phyloP scores from a whole-genome alignment of 2,329 filamentous ascomycete species.

The Fusarium sp. region DNA sequence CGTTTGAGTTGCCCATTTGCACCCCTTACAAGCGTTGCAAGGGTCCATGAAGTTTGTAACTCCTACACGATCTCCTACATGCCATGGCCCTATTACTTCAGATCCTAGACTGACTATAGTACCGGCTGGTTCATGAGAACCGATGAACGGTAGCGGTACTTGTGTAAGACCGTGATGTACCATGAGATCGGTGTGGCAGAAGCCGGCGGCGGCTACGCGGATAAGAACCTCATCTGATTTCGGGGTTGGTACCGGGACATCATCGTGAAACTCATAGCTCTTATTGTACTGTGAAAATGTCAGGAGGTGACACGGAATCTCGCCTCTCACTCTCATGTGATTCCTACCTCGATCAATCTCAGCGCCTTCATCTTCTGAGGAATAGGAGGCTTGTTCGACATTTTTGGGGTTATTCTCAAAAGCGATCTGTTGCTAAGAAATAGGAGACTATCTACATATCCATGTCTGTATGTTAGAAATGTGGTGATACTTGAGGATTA shows the following conservation, averaged over 20 bases:
- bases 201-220: conserved; percentile 15
- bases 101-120: conserved; percentile 34
- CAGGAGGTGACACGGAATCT: neutral
- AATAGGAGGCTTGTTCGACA: neutral
- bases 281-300: conserved; percentile 19
- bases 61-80: conserved; percentile 32
- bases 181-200: conserved; percentile 42
- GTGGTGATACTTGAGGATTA: neutral
- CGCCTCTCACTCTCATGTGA: too few species aligned
- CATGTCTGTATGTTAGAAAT: too few species aligned
- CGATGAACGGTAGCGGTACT: conserved; percentile 33
- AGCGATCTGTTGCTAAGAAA: neutral
- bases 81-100: conserved; percentile 21
- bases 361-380: conserved; percentile 36
- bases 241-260: conserved; percentile 21
- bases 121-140: conserved; percentile 43
- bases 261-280: conserved; percentile 21
- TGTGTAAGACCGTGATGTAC: conserved; percentile 36
- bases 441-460: neutral
- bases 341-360: conserved; percentile 35
- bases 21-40: conserved; percentile 30
- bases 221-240: conserved; percentile 28
- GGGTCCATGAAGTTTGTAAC: conserved; percentile 38
- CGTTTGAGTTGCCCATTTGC: conserved; percentile 28
- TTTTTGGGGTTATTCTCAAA: neutral